Evolutionary conservation across 176 grass and related monocot genomes (phyloP), one percentile per base, ranked within the genome.

Genomic region (Rhynchospora tenuis): DNA sequence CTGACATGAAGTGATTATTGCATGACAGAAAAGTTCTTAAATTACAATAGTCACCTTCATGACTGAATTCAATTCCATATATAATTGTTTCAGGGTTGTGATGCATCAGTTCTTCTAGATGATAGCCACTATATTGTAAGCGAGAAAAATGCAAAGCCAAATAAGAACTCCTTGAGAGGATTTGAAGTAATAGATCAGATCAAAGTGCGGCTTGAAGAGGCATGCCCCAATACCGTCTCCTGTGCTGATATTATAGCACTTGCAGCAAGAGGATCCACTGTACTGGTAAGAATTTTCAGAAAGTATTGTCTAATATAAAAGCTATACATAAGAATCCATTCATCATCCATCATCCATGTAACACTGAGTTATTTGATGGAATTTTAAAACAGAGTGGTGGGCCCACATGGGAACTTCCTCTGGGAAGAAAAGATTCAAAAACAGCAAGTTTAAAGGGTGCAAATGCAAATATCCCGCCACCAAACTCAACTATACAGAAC

Each of bases 361-460:
- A 28, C 8, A 38, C 1, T 5, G 26, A 38, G 29, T 2, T 3
- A 81, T 43, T 81, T 28, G 10, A 51, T 65, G 54, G 31, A 48
- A 31, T n/a, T 62, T 62, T 47, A 57, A 82, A 42, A 83, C 75
- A 95, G 89, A 91, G 88, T 59, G 96, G 91, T 60, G 93, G 96
- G 4, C 96, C 91, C 12, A 84, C 87, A 59, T 99, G 93, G 93
- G 91, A 93, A 50, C 89, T 99, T 84, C 86, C 93, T 7, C 58
- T 99, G n/a, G 96, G 96, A 56, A 93, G 93, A 79, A 93, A 87
- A 86, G 96, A 99, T 64, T 93, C 93, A 42, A 87, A 87, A 81
- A 85, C 83, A 52, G 96, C 93, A 68, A 90, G 92, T 66, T 90
- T 99, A 59, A 91, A 86, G 66, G 86, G 92, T 13, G 89, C 96